A percentile compares a stretch with the other conserved stretches of the same genome.
phyloP scores from a whole-genome alignment of 1,284 basidiomycete species.

The Pyrrhoderma noxium region DNA sequence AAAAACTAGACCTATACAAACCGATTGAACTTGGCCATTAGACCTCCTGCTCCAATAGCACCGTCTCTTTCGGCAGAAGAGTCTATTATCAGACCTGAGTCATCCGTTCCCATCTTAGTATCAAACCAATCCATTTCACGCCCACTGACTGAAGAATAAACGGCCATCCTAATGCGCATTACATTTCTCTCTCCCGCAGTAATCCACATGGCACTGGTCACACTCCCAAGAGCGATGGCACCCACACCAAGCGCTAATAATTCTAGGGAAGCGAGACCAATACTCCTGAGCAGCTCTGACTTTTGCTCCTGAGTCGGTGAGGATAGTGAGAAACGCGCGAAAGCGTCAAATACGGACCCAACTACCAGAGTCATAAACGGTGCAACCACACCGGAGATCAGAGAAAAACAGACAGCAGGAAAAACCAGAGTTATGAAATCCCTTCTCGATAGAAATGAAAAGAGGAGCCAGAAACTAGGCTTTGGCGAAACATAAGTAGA shows the following conservation, averaged over 20 bases:
- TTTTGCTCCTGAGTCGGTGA: slow-evolving; percentile 30
- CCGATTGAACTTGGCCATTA: slow-evolving; percentile 93
- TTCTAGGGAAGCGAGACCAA: slow-evolving; percentile 59
- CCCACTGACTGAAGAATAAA: slow-evolving; percentile 64
- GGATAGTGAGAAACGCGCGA: slow-evolving; percentile 47
- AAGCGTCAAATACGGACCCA: slow-evolving; percentile 80
- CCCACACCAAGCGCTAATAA: slow-evolving; percentile 68
- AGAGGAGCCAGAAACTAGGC: slow-evolving; percentile 55
- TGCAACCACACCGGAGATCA: slow-evolving; percentile 71
- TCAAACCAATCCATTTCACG: slow-evolving; percentile 89
- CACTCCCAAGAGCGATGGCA: slow-evolving; percentile 65
- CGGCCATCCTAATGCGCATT: slow-evolving; percentile 55
- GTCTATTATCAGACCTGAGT: slow-evolving; percentile 26
- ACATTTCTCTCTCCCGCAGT: slow-evolving; percentile 80
- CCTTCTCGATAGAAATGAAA: slow-evolving; percentile 51
- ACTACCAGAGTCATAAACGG: slow-evolving; percentile 92
- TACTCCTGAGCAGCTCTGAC: slow-evolving; percentile 47
- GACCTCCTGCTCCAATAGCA: slow-evolving; percentile 77
- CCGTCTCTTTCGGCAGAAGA: slow-evolving; percentile 42
- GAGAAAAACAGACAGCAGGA: slow-evolving; percentile 66
- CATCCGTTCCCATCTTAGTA: slow-evolving; percentile 65
- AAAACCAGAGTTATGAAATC: slow-evolving; percentile 55
- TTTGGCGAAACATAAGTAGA: slow-evolving; percentile 8
- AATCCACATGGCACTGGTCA: slow-evolving; percentile 81
- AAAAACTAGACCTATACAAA: no score